Evolutionary conservation across 768 basidiomycete genomes (phyloP).

Genomic region (Boletus speciosus): DNA sequence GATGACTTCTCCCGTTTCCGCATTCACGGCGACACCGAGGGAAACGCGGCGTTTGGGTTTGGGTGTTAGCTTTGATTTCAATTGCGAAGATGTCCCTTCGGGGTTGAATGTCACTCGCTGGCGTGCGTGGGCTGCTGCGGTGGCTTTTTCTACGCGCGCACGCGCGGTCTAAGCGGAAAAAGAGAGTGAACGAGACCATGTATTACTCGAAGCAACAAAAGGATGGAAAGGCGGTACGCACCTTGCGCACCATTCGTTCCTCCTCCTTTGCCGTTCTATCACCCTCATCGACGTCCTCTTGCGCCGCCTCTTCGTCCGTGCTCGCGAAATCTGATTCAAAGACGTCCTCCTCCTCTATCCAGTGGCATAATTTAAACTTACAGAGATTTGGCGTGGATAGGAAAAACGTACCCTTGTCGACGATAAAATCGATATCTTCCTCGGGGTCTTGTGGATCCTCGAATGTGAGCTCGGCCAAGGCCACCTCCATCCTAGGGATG

Average conservation of each 20-base stretch:
- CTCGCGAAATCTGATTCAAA: conserved; percentile 85
- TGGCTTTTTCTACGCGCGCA: conserved; percentile 56
- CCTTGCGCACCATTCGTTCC: conserved; percentile 44
- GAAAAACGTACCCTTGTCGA: conserved; percentile 52
- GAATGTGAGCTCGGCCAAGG: conserved; percentile 53
- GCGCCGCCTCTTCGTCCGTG: conserved; percentile 65
- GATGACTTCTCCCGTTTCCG: conserved; percentile 59
- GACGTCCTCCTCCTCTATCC: conserved; percentile 72
- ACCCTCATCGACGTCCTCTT: conserved; percentile 51
- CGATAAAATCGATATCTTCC: conserved; percentile 70
- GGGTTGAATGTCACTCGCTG: conserved; percentile 70
- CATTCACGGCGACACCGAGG: conserved; percentile 51
- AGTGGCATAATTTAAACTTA: background rate
- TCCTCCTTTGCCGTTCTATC: conserved; percentile 61
- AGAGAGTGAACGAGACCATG: too few relatives aligned
- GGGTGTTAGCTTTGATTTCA: conserved; percentile 24
- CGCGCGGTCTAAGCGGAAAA: conserved; percentile 45
- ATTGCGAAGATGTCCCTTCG: conserved; percentile 32
- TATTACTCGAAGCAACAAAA: background rate
- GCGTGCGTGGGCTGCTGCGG: conserved; percentile 63
- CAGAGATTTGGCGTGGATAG: background rate
- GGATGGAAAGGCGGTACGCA: background rate
- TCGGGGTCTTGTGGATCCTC: conserved; percentile 57
- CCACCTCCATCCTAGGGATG: conserved; percentile 64
- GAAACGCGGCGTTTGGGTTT: conserved; percentile 48